Evolutionary conservation across 2,329 filamentous ascomycete genomes (phyloP).

Genomic region (Davidsoniella eucalypti): DNA sequence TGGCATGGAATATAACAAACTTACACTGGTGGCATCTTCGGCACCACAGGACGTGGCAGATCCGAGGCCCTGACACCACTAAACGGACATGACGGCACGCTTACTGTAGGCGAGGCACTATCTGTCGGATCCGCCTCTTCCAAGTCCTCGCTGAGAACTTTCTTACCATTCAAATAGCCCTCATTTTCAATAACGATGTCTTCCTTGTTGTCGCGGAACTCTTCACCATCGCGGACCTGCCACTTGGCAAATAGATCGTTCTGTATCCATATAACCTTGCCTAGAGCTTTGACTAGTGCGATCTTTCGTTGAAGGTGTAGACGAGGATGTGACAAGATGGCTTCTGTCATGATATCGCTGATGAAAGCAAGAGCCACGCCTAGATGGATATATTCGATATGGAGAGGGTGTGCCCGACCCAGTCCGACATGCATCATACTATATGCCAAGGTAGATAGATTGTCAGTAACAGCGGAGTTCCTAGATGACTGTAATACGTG

Average conservation of each 20-base stretch:
- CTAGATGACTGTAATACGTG: background rate
- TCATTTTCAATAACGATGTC: slow-evolving; percentile 40
- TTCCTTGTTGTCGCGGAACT: slow-evolving; percentile 32
- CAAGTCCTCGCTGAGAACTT: slow-evolving; percentile 31
- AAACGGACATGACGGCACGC: slow-evolving; percentile 30
- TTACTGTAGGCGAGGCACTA: slow-evolving; percentile 29
- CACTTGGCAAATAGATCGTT: slow-evolving; percentile 73
- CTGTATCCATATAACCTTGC: slow-evolving; percentile 77
- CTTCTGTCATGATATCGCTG: slow-evolving; percentile 61
- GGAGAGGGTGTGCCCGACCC: slow-evolving; percentile 55
- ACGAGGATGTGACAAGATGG: slow-evolving; percentile 54
- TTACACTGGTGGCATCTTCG: slow-evolving; percentile 15
- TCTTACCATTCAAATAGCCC: slow-evolving; percentile 47
- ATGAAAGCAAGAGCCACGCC: slow-evolving; percentile 57
- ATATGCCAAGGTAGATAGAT: background rate
- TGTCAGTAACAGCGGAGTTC: background rate
- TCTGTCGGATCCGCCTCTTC: slow-evolving; percentile 23
- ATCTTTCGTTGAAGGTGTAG: slow-evolving; percentile 53
- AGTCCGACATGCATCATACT: slow-evolving; percentile 67
- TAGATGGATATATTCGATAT: slow-evolving; percentile 69
- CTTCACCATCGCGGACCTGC: slow-evolving; percentile 55
- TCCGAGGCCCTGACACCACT: slow-evolving; percentile 24
- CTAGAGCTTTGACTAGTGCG: slow-evolving; percentile 56
- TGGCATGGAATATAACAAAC: background rate
- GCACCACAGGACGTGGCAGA: slow-evolving; percentile 22